Percentiles rank a stretch among this genome's conserved stretches.
Conservation (phyloP, 345 rosid genomes). For the Euphorbia lathyris region DNA sequence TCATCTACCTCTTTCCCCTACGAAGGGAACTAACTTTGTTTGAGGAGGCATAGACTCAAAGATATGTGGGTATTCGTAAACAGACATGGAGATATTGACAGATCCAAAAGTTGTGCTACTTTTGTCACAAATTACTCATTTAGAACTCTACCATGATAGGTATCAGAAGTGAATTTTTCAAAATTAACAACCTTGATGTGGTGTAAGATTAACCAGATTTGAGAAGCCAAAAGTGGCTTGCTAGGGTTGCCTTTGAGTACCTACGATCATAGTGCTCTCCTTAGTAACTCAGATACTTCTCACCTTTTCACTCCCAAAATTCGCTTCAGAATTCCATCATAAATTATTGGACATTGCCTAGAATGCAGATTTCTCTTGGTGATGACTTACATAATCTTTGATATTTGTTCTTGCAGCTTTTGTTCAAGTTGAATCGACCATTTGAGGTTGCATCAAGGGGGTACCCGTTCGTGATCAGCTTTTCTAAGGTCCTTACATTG, state of each 20-base stretch:
- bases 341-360: background rate
- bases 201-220: background rate
- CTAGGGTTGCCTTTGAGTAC: background rate
- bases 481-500: slow-evolving; percentile 61
- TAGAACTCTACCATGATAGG: background rate
- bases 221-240: background rate
- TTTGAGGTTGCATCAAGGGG: slow-evolving; percentile 96
- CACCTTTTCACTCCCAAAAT: background rate
- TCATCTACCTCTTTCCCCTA: background rate
- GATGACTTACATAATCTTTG: background rate
- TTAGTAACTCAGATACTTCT: background rate
- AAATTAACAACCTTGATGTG: background rate
- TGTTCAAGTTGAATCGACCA: slow-evolving; percentile 85
- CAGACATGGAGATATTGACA: background rate
- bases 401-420: slow-evolving; percentile 52
- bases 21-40: background rate
- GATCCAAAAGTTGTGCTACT: background rate
- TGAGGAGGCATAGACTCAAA: background rate
- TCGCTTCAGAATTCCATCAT: background rate
- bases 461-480: slow-evolving; percentile 74
- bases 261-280: background rate
- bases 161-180: background rate
- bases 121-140: too few relatives aligned
- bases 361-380: background rate
- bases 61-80: background rate